A percentile compares a stretch with the other conserved stretches of the same genome.
phyloP scores from a whole-genome alignment of 169 alveolate genomes.

The Plasmodium sp. region DNA sequence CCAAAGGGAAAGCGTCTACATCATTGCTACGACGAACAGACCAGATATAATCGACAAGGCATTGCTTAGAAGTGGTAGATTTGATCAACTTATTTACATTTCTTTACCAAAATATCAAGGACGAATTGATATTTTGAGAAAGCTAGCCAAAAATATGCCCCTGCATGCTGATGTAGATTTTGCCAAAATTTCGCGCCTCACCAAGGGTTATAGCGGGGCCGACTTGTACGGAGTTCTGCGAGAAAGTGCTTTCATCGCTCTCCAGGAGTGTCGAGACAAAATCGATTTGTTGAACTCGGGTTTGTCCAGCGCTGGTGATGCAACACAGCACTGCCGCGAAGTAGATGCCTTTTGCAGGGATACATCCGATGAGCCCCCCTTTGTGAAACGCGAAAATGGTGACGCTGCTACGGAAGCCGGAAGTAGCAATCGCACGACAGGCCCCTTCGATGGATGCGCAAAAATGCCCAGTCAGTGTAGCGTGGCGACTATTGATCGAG shows the following conservation, averaged over 20 bases:
- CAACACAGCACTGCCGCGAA: background rate
- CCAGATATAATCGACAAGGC: constrained; percentile 99
- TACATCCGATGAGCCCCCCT: background rate
- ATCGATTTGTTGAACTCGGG: constrained; percentile 1
- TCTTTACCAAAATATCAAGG: constrained; percentile 97
- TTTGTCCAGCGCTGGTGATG: background rate
- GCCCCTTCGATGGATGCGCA: background rate
- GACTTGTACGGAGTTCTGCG: constrained; percentile 94
- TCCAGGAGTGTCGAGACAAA: constrained; percentile 81
- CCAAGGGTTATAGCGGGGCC: constrained; percentile 97
- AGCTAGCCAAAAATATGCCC: constrained; percentile 91
- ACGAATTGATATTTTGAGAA: constrained; percentile 91
- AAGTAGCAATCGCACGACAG: background rate
- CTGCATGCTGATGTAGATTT: constrained; percentile 86
- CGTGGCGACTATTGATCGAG: background rate
- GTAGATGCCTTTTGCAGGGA: background rate
- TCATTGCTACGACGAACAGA: constrained; percentile 99
- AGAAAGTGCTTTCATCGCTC: constrained; percentile 93
- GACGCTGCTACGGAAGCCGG: background rate
- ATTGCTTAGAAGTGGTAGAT: constrained; percentile 96
- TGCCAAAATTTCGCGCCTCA: constrained; percentile 82
- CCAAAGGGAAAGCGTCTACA: constrained; percentile 92
- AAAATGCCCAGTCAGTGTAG: background rate
- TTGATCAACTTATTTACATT: constrained; percentile 92
- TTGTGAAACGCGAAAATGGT: background rate